phyloP scores from a whole-genome alignment of 2,329 filamentous ascomycete species.

The Aspergillus floridensis region DNA sequence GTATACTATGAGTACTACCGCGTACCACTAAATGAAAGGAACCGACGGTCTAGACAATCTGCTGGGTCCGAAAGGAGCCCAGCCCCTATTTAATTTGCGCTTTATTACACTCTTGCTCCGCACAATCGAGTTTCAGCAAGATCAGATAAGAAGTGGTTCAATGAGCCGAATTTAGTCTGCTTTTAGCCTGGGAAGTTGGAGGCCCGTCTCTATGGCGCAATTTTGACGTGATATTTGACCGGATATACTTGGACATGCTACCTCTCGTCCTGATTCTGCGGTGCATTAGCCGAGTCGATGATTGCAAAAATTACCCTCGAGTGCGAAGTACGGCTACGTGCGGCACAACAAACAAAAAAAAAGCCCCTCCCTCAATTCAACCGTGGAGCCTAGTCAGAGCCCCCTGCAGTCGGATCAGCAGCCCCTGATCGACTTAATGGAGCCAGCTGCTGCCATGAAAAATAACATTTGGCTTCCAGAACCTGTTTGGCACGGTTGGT shows the following conservation, averaged over 20 bases:
- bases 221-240: neutral
- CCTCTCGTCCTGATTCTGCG: neutral
- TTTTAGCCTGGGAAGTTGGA: neutral
- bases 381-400: no score
- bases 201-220: neutral
- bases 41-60: no score
- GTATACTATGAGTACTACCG: no score
- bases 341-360: neutral
- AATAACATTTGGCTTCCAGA: neutral
- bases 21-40: no score
- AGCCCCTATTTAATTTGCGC: neutral
- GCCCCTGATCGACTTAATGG: neutral
- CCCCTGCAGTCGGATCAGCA: neutral
- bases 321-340: neutral
- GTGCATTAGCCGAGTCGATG: no score
- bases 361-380: neutral
- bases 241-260: neutral
- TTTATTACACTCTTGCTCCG: neutral
- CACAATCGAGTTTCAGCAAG: neutral
- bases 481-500: neutral
- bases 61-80: no score
- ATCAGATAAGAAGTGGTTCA: conserved; percentile 1
- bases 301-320: no score
- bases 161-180: neutral
- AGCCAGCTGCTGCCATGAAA: neutral